Evolutionary conservation across 2,329 filamentous ascomycete genomes (phyloP).

Genomic region (Fusarium floridanum): DNA sequence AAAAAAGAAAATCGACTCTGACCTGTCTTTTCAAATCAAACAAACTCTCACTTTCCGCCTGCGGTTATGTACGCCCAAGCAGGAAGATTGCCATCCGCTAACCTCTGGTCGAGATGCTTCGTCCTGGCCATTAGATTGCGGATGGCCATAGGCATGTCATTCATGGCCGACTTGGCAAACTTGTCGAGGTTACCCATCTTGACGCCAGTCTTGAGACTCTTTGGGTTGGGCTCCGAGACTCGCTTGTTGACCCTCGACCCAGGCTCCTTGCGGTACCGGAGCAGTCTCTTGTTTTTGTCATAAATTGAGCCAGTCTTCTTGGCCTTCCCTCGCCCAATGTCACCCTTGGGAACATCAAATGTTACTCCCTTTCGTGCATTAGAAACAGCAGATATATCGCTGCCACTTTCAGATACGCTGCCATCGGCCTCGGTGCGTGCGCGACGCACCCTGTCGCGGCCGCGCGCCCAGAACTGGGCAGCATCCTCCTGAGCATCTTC

Average conservation of each 20-base stretch:
- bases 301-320: not conserved
- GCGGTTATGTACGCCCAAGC: conserved; percentile 8
- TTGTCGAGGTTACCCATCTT: conserved; percentile 4
- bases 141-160: conserved; percentile 37
- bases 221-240: not conserved
- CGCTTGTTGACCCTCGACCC: conserved; percentile 14
- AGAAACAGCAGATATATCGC: not conserved
- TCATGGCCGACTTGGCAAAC: conserved; percentile 8
- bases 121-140: conserved; percentile 34
- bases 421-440: not conserved
- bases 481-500: not conserved
- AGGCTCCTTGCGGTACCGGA: not conserved
- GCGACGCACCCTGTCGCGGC: conserved; percentile 2
- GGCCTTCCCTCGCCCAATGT: not conserved
- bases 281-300: not conserved
- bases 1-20: not conserved
- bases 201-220: not conserved
- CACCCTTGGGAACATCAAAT: not conserved
- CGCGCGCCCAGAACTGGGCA: not conserved
- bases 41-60: not conserved
- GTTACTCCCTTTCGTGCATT: not conserved
- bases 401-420: not conserved
- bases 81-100: conserved; percentile 16
- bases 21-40: not conserved
- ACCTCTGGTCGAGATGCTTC: conserved; percentile 22